A percentile compares a stretch with the other conserved stretches of the same genome.
phyloP scores from a whole-genome alignment of 768 basidiomycete species.

The Termitomyces sp. region DNA sequence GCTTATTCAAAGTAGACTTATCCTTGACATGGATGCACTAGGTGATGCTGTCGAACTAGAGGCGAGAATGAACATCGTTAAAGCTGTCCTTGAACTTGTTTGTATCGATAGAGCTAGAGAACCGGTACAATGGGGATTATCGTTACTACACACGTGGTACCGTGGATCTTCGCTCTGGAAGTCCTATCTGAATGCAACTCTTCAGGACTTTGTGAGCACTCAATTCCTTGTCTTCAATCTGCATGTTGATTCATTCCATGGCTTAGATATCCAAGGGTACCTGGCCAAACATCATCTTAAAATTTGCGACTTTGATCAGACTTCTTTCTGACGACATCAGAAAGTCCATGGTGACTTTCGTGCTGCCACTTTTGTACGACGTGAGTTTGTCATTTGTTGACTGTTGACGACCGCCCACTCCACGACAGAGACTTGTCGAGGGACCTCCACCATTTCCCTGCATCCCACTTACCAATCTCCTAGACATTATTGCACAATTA shows the following conservation, averaged over 20 bases:
- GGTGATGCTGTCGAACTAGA: constrained; percentile 26
- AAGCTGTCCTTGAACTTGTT: constrained; percentile 40
- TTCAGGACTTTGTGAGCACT: constrained; percentile 40
- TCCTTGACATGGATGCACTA: constrained; percentile 47
- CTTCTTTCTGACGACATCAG: constrained; percentile 47
- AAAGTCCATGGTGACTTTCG: constrained; percentile 32
- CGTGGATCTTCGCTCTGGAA: constrained; percentile 38
- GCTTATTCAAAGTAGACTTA: constrained; percentile 41
- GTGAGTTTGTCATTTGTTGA: constrained; percentile 29
- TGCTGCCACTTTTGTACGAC: constrained; percentile 48
- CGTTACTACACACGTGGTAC: constrained; percentile 38
- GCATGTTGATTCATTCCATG: constrained; percentile 2
- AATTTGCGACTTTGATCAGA: constrained; percentile 41
- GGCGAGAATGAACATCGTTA: constrained; percentile 36
- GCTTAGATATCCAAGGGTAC: constrained; percentile 34
- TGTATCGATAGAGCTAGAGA: constrained; percentile 25
- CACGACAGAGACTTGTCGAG: constrained; percentile 46
- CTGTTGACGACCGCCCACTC: constrained; percentile 31
- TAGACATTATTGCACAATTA: constrained; percentile 45
- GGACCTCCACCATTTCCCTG: constrained; percentile 51
- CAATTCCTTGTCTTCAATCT: not conserved
- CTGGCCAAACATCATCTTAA: constrained; percentile 40
- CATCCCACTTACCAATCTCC: constrained; percentile 44
- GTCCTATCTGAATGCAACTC: constrained; percentile 33
- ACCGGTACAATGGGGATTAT: constrained; percentile 28